Base-by-base conservation (phyloP, 2,329 filamentous ascomycete species). In the Pseudocercospora eumusae region DNA sequence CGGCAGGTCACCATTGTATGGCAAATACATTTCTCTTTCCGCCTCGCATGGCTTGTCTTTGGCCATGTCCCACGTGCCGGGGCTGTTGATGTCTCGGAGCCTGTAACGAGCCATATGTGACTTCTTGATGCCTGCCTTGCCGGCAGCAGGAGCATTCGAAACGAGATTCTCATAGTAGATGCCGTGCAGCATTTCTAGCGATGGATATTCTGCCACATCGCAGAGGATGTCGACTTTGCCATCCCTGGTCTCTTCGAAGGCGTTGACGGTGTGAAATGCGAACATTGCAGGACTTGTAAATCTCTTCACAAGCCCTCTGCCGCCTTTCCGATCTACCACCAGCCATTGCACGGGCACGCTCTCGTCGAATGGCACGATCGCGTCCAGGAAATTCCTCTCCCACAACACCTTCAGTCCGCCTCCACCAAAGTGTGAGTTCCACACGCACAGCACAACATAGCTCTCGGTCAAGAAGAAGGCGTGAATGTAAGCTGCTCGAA, bases 211-310 rank as follows among this genome's bases (percentile, higher is more conserved):
- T 28, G 87, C 75, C 1, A 88, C 73, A 64, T 96, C 91, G 59
- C 88, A 85, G 28, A 86, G 78, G 18, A 95, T 80, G 62, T 87
- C 80, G 4, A 77, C 76, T n/a, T 80, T 77, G 56, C 25, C 57
- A 42, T 57, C 56, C 8, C 47, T 49, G 73, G 57, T 0, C 75
- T 90, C 83, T 69, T 93, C 89, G 73, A 87, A 95, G 0, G 90
- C 84, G 68, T 96, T 96, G 71, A 91, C 80, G 0, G 84, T 85
- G 75, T 96, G 91, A 74, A 96, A 96, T 75, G 86, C 88, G 79
- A 93, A 96, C 52, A 87, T 87, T 0, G 89, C 83, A 0, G 84
- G 81, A 15, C 85, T 88, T 18, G 87, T 83, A 69, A 89, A 93
- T 1, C 82, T 84, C 7, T 85, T 88, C 0, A 95, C 82, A 0